Evolutionary conservation across 805 yeast genomes (phyloP).

Genomic region (Myxozyma melibiosi): DNA sequence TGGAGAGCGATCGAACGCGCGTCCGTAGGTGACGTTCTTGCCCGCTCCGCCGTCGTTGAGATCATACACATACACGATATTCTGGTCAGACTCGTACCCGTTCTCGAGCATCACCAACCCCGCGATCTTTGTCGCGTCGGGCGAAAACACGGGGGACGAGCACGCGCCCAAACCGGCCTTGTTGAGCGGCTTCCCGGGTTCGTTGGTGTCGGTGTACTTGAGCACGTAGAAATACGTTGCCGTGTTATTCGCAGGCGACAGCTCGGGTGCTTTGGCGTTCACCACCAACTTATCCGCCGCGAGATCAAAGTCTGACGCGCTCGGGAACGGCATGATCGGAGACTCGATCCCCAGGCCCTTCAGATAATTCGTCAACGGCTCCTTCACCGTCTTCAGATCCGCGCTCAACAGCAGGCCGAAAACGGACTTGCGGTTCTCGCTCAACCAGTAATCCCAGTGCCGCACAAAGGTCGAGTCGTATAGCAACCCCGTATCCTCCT

Average conservation of each 20-base stretch:
- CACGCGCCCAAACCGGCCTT: conserved; percentile 34
- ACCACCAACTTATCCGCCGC: conserved; percentile 29
- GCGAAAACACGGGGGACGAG: conserved; percentile 35
- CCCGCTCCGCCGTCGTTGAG: conserved; percentile 17
- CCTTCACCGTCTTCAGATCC: conserved; percentile 12
- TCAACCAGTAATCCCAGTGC: conserved; percentile 38
- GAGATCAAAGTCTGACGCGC: conserved; percentile 30
- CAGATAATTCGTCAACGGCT: conserved; percentile 27
- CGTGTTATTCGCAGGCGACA: conserved; percentile 35
- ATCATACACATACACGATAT: conserved; percentile 31
- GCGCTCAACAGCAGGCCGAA: conserved; percentile 29
- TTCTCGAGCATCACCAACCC: conserved; percentile 33
- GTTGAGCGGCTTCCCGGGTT: conserved; percentile 18
- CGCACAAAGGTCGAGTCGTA: conserved; percentile 34
- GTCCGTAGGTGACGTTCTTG: conserved; percentile 16
- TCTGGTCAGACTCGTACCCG: conserved; percentile 37
- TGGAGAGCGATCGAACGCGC: conserved; percentile 31
- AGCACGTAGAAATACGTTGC: conserved; percentile 36
- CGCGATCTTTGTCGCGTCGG: conserved; percentile 33
- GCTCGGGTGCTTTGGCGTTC: conserved; percentile 35
- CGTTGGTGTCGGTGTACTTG: conserved; percentile 19
- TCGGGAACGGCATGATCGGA: conserved; percentile 33
- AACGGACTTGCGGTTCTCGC: conserved; percentile 26
- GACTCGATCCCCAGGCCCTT: conserved; percentile 26
- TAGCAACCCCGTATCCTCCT: conserved; percentile 22